Evolutionary conservation across 495 filamentous ascomycete genomes (phyloP).

Genomic region (Hyaloscypha finlandica): DNA sequence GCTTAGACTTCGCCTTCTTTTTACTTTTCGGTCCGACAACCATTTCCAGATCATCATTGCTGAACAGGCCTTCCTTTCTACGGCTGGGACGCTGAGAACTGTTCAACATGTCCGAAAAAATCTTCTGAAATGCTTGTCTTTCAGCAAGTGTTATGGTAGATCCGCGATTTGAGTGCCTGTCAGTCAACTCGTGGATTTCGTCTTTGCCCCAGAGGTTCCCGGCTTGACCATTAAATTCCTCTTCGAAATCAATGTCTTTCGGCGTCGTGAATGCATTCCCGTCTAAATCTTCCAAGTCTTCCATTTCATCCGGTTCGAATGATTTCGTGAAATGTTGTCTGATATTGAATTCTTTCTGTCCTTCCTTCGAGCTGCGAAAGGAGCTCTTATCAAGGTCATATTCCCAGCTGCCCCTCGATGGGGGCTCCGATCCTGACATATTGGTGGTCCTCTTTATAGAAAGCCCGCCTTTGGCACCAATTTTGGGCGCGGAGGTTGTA

Average conservation of each 20-base stretch:
- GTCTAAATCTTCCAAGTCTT: background rate
- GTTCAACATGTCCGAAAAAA: slow-evolving; percentile 56
- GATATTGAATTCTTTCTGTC: background rate
- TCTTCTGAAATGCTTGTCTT: slow-evolving; percentile 54
- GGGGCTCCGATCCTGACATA: slow-evolving; percentile 1
- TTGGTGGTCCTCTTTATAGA: slow-evolving; percentile 8
- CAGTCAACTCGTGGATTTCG: slow-evolving; percentile 17
- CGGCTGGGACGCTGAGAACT: background rate
- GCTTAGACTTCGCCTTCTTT: slow-evolving; percentile 6
- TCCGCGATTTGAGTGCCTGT: slow-evolving; percentile 4
- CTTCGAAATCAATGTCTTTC: slow-evolving; percentile 15
- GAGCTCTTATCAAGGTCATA: background rate
- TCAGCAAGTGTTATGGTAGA: slow-evolving; percentile 61
- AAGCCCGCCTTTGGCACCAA: background rate
- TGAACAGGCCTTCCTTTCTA: background rate
- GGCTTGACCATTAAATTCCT: slow-evolving; percentile 1
- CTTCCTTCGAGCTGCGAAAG: background rate
- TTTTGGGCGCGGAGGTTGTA: background rate
- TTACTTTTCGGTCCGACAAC: background rate
- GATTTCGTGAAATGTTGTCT: background rate
- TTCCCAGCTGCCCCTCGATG: background rate
- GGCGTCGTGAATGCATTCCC: background rate
- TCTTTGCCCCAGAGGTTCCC: slow-evolving; percentile 12
- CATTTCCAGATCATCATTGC: background rate
- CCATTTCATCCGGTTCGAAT: background rate